Evolutionary conservation across 73 alveolate species (phyloP).

Genomic region (Tetrahymena malaccensis): DNA sequence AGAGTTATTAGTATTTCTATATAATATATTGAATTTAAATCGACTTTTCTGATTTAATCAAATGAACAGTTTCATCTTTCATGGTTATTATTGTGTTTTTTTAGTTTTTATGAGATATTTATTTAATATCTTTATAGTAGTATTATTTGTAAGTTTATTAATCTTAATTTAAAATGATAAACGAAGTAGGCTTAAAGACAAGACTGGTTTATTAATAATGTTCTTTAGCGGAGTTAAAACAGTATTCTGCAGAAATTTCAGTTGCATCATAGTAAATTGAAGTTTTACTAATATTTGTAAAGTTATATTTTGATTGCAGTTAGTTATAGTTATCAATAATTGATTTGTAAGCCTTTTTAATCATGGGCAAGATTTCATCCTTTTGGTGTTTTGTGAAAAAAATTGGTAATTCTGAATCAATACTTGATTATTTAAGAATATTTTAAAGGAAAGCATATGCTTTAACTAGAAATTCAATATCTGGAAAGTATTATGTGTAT

Average conservation of each 20-base stretch:
- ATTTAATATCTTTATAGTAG: neutral
- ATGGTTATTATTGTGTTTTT: neutral
- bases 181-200: neutral
- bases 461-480: neutral
- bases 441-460: neutral
- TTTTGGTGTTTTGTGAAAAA: neutral
- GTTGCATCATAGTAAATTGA: neutral
- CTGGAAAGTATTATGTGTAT: neutral
- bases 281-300: neutral
- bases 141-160: neutral
- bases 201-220: neutral
- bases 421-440: neutral
- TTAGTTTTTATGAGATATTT: neutral
- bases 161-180: neutral
- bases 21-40: neutral
- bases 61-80: neutral
- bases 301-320: neutral
- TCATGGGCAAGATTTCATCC: neutral
- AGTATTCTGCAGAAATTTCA: neutral
- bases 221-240: neutral
- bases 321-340: neutral
- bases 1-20: neutral
- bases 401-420: neutral
- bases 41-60: neutral
- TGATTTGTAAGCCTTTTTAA: neutral